Evolutionary conservation across 2,329 filamentous ascomycete species (phyloP).

Genomic region (Fusarium mundagurra): DNA sequence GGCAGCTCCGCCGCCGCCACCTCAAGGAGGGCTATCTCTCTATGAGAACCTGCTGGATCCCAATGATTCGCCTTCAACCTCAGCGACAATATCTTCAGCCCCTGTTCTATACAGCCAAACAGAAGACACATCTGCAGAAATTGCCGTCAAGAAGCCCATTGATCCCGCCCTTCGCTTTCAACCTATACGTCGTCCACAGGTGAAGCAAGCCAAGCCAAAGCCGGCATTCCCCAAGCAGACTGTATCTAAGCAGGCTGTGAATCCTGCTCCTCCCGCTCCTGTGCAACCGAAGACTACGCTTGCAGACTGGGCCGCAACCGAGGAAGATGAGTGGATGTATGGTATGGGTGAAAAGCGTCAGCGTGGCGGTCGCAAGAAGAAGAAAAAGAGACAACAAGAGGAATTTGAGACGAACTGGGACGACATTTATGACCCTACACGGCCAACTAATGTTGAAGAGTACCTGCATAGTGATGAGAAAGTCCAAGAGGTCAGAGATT

Average conservation of each 20-base stretch:
- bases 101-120: constrained; percentile 76
- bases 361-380: constrained; percentile 81
- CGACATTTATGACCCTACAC: constrained; percentile 85
- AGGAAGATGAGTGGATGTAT: constrained; percentile 85
- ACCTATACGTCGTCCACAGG: constrained; percentile 81
- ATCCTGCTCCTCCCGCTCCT: constrained; percentile 47
- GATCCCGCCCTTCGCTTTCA: constrained; percentile 81
- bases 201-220: constrained; percentile 68
- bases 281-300: constrained; percentile 71
- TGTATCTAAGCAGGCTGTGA: constrained; percentile 46
- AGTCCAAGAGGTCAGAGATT: constrained; percentile 80
- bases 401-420: constrained; percentile 82
- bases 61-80: constrained; percentile 53
- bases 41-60: constrained; percentile 86
- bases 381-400: constrained; percentile 68
- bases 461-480: constrained; percentile 88
- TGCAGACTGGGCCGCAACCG: constrained; percentile 81
- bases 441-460: constrained; percentile 85
- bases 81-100: constrained; percentile 78
- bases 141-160: constrained; percentile 67
- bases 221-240: constrained; percentile 62
- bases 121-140: constrained; percentile 55
- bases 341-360: constrained; percentile 70
- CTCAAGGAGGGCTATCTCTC: constrained; percentile 70
- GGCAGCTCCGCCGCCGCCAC: constrained; percentile 47